Evolutionary conservation across 192 early-diverging fungal species (phyloP).

Genomic region (Paraglomus brasilianum): DNA sequence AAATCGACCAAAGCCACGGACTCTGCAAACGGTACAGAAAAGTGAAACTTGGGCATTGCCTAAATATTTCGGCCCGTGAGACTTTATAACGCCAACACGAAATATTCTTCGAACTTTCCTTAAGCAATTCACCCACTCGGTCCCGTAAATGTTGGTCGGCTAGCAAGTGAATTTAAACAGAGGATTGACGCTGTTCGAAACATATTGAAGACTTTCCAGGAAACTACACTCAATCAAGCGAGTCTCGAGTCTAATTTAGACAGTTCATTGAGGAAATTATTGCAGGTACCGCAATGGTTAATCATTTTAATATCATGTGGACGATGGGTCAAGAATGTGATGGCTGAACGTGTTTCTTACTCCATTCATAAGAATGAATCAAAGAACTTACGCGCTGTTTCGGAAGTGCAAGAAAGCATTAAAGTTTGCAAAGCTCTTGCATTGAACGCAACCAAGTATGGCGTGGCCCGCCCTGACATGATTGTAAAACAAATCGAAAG

Average conservation of each 20-base stretch:
- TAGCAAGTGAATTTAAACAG: slow-evolving; percentile 12
- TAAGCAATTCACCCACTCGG: slow-evolving; percentile 24
- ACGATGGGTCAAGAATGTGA: neutral
- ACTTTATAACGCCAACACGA: neutral
- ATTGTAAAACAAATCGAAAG: neutral
- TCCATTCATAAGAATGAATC: slow-evolving; percentile 21
- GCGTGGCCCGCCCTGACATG: neutral
- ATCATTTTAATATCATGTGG: neutral
- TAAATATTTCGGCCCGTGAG: neutral
- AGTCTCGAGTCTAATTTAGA: too few relatives aligned
- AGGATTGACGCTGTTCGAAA: slow-evolving; percentile 8
- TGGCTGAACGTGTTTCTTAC: neutral
- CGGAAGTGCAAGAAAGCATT: slow-evolving; percentile 17
- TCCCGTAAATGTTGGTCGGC: slow-evolving; percentile 1
- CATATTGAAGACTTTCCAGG: slow-evolving; percentile 1
- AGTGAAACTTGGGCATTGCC: neutral
- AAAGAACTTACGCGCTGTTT: neutral
- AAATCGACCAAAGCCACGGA: neutral
- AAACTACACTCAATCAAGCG: neutral
- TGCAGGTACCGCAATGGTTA: neutral
- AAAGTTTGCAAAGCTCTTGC: slow-evolving; percentile 12
- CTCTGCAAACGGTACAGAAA: neutral
- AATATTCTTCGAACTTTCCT: neutral
- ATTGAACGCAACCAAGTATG: slow-evolving; percentile 16
- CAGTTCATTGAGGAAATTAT: neutral